These are phyloP conservation scores for Globisporangium nodosum DNA, from an alignment of 352 stramenopile species.

Conservation along the genomic window DNA sequence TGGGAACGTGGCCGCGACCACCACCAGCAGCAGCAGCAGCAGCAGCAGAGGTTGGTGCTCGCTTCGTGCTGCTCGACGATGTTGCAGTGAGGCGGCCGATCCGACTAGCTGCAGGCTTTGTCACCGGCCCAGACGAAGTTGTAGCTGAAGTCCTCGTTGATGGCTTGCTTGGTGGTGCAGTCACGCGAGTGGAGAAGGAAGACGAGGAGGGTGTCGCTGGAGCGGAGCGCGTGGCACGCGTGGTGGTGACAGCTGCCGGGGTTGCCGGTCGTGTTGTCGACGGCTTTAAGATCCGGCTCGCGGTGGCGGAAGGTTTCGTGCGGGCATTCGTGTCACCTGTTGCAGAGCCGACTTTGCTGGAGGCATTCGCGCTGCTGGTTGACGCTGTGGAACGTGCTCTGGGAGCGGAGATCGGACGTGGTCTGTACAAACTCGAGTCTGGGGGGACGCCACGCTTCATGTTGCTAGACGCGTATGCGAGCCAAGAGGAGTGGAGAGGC, in stretches of 20 bases:
- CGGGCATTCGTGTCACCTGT: neutral
- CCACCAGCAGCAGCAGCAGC: too few species aligned
- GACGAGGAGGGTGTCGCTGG: neutral
- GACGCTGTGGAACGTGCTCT: neutral
- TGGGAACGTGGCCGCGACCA: neutral
- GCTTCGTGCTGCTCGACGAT: neutral
- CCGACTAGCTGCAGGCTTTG: neutral
- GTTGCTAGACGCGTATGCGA: neutral
- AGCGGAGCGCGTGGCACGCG: neutral
- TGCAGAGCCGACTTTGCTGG: neutral
- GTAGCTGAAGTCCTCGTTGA: neutral
- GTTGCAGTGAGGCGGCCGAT: neutral
- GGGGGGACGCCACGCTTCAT: conserved; percentile 6
- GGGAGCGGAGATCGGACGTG: conserved; percentile 4
- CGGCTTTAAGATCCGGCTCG: neutral
- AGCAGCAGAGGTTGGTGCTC: neutral
- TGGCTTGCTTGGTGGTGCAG: neutral
- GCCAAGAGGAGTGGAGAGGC: neutral
- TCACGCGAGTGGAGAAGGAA: too few species aligned
- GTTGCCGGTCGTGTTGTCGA: neutral
- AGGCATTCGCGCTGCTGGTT: neutral
- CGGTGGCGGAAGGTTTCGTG: neutral
- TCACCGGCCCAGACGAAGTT: neutral
- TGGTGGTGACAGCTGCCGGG: neutral
- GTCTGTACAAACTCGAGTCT: conserved; percentile 13